Percentiles rank a stretch among this genome's conserved stretches.
Conservation (phyloP, 345 rosid species). For the Rhodamnia rubescens region DNA sequence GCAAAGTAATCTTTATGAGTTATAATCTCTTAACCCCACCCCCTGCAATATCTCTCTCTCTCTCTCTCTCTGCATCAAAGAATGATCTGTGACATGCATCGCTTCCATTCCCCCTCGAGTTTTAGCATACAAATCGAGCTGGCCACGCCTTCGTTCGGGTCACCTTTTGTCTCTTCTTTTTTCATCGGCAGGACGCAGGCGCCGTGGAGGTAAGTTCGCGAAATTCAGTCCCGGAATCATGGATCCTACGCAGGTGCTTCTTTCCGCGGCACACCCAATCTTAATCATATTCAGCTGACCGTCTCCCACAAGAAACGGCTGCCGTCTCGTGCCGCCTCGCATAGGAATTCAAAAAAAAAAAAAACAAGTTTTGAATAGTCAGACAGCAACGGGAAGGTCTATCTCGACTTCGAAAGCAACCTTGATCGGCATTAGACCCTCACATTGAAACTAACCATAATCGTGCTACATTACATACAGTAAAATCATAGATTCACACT, state of each 20-base stretch:
- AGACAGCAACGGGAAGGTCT: neutral
- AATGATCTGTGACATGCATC: neutral
- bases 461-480: neutral
- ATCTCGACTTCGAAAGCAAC: neutral
- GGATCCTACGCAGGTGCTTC: neutral
- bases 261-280: neutral
- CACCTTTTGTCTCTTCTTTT: no score
- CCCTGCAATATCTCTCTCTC: neutral
- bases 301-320: neutral
- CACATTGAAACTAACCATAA: neutral
- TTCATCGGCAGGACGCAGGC: no score
- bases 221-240: no score
- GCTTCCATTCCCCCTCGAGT: neutral
- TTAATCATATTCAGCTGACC: neutral
- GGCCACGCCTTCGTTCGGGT: no score
- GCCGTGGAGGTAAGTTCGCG: no score
- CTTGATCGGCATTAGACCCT: neutral
- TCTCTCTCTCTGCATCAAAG: neutral
- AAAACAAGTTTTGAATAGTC: neutral
- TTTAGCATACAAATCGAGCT: no score
- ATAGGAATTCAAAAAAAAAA: neutral
- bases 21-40: neutral
- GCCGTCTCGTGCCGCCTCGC: neutral
- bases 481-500: neutral
- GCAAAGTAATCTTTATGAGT: neutral